These are phyloP conservation scores for Rasamsonia emersonii DNA, from an alignment of 2,329 filamentous ascomycete species.

Conservation along the genomic window DNA sequence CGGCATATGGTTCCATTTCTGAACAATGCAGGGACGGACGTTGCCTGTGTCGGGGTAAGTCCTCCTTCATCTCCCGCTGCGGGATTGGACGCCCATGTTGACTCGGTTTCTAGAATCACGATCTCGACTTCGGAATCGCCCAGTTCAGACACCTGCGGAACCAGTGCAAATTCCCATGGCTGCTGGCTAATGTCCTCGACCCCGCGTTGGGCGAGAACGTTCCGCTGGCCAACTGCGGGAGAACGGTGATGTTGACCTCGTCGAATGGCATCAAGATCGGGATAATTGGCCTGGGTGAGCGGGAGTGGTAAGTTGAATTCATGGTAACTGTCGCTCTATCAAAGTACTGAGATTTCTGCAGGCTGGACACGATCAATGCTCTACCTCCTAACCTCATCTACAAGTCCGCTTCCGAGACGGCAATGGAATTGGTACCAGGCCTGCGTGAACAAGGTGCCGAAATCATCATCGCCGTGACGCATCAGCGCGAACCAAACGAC, in stretches of 20 bases:
- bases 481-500: conserved; percentile 84
- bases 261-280: conserved; percentile 82
- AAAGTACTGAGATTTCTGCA: conserved; percentile 12
- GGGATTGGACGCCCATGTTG: conserved; percentile 4
- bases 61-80: background rate
- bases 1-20: conserved; percentile 81
- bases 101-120: conserved; percentile 59
- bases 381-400: conserved; percentile 76
- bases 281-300: conserved; percentile 74
- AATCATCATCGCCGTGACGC: conserved; percentile 72
- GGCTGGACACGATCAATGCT: conserved; percentile 77
- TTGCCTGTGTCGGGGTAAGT: conserved; percentile 72
- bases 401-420: conserved; percentile 66
- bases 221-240: conserved; percentile 65
- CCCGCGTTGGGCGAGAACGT: conserved; percentile 67
- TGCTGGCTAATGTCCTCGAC: conserved; percentile 81
- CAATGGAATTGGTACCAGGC: conserved; percentile 63
- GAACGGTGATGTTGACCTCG: conserved; percentile 67
- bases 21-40: conserved; percentile 67
- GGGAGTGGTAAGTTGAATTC: conserved; percentile 55
- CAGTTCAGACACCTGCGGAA: conserved; percentile 66
- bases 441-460: conserved; percentile 71
- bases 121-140: conserved; percentile 80
- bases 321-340: background rate
- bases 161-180: conserved; percentile 80